A percentile compares a stretch with the other conserved stretches of the same genome.
phyloP scores from a whole-genome alignment of 2,329 filamentous ascomycete genomes.

The Penicillium occitanis region DNA sequence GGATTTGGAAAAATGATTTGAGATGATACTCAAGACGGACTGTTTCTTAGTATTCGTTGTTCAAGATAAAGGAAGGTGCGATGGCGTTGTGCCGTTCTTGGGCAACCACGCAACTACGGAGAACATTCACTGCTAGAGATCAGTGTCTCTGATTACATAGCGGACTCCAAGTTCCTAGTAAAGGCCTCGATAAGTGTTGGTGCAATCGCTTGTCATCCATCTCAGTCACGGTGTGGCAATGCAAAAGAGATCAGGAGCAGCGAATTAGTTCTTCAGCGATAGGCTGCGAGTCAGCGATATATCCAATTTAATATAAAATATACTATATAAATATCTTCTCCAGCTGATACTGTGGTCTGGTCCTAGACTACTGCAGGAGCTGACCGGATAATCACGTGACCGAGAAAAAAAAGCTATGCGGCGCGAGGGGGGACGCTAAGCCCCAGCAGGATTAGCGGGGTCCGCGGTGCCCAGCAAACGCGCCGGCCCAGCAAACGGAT shows the following conservation, averaged over 20 bases:
- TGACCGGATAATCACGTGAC: conserved; percentile 24
- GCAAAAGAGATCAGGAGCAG: not conserved
- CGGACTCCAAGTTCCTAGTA: not conserved
- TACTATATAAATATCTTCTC: not conserved
- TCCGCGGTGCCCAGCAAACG: conserved; percentile 37
- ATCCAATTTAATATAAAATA: not conserved
- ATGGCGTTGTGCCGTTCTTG: not conserved
- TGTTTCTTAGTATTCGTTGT: not conserved
- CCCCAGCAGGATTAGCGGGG: conserved; percentile 31
- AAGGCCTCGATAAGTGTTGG: not conserved
- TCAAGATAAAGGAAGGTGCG: not conserved
- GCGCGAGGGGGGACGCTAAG: conserved; percentile 30
- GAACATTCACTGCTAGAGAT: not conserved
- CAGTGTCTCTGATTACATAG: not conserved
- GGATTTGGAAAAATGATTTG: not conserved
- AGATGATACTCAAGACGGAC: not conserved
- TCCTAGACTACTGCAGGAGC: not conserved
- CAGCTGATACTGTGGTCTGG: not conserved
- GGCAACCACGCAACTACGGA: not conserved
- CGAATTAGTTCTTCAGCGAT: not conserved
- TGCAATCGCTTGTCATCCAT: not conserved
- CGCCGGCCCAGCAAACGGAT: conserved; percentile 36
- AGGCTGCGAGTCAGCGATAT: not conserved
- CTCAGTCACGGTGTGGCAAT: not conserved
- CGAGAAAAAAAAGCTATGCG: conserved; percentile 32